Evolutionary conservation across 371 early-diverging fungal genomes (phyloP).

Genomic region (Syncephalastrum racemosum): DNA sequence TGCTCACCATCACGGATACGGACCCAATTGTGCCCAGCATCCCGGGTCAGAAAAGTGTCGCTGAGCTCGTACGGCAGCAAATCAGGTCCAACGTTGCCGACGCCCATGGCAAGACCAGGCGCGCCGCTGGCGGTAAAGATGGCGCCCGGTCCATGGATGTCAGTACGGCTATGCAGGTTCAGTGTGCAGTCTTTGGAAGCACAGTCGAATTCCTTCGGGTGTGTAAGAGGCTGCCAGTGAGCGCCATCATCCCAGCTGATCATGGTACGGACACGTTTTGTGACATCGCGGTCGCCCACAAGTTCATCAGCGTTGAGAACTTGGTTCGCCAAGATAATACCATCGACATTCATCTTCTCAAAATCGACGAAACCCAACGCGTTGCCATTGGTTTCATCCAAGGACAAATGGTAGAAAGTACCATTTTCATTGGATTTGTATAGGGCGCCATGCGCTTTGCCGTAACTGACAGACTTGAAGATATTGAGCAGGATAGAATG

Average conservation of each 20-base stretch:
- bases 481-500: constrained; percentile 76
- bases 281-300: constrained; percentile 42
- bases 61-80: constrained; percentile 62
- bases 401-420: constrained; percentile 68
- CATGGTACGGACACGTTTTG: constrained; percentile 69
- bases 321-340: constrained; percentile 86
- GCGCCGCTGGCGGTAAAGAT: constrained; percentile 75
- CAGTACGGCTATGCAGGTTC: constrained; percentile 76
- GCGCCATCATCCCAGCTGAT: constrained; percentile 89
- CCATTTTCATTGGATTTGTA: constrained; percentile 86
- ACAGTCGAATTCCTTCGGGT: constrained; percentile 65
- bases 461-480: constrained; percentile 50
- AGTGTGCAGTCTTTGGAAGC: constrained; percentile 59
- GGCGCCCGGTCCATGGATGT: constrained; percentile 60
- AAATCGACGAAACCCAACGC: constrained; percentile 79
- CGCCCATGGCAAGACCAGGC: constrained; percentile 86
- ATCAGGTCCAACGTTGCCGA: constrained; percentile 82
- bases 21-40: constrained; percentile 80
- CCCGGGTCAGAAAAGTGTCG: constrained; percentile 79
- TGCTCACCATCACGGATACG: constrained; percentile 57
- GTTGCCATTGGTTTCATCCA: constrained; percentile 81
- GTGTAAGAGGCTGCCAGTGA: constrained; percentile 66
- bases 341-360: constrained; percentile 85
- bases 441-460: constrained; percentile 74
- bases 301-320: constrained; percentile 74